A percentile compares a stretch with the other conserved stretches of the same genome.
phyloP scores from a whole-genome alignment of 73 alveolate species.

The Durusdinium trenchii region DNA sequence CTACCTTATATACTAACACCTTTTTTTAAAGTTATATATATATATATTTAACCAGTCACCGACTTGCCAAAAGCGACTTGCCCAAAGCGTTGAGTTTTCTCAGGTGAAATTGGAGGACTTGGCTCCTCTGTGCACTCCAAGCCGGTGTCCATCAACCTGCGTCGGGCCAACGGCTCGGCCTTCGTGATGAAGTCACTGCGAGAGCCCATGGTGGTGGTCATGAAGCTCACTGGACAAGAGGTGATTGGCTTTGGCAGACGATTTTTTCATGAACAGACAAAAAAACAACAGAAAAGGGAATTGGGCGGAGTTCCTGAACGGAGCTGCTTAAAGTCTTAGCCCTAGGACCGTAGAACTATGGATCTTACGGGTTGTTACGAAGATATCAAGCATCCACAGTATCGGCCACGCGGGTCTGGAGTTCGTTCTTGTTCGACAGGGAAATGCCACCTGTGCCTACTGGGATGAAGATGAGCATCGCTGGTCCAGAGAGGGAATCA shows the following conservation, averaged over 20 bases:
- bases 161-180: slow-evolving; percentile 3
- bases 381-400: no score
- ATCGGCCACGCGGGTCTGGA: neutral
- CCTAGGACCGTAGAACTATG: no score
- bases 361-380: neutral
- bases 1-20: no score
- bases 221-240: neutral
- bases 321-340: no score
- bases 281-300: no score
- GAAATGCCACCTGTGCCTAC: slow-evolving; percentile 34
- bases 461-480: slow-evolving; percentile 57
- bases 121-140: neutral
- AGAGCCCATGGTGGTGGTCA: slow-evolving; percentile 21
- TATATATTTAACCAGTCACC: no score
- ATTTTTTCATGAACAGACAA: no score
- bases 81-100: no score
- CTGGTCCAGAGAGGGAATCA: slow-evolving; percentile 27
- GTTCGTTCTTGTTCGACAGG: neutral
- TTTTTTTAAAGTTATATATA: no score
- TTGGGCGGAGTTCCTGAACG: no score
- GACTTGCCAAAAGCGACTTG: no score
- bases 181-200: slow-evolving; percentile 14
- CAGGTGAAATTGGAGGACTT: no score
- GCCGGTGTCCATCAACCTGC: neutral
- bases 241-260: neutral